These are phyloP conservation scores for Ephemerocybe angulata DNA, from an alignment of 768 basidiomycete species.

Conservation along the genomic window DNA sequence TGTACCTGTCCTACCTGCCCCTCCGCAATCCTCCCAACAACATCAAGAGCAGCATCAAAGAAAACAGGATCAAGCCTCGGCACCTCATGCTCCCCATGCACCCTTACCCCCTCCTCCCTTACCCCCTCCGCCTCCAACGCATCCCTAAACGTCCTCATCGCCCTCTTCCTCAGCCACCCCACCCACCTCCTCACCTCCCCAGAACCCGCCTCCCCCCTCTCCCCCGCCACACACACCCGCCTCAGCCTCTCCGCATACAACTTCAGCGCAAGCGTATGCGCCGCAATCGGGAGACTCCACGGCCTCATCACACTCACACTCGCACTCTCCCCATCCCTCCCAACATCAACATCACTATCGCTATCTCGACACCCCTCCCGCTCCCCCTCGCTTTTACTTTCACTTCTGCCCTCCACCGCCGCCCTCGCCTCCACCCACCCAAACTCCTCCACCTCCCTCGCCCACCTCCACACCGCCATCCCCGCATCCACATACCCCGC, in stretches of 20 bases:
- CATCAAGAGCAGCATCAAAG: slow-evolving; percentile 57
- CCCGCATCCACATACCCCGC: slow-evolving; percentile 50
- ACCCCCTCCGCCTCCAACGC: slow-evolving; percentile 9
- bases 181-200: neutral
- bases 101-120: neutral
- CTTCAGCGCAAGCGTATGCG: slow-evolving; percentile 72
- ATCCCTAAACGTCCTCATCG: neutral
- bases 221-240: slow-evolving; percentile 17
- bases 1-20: slow-evolving; percentile 5
- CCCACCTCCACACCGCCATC: slow-evolving; percentile 63
- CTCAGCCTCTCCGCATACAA: slow-evolving; percentile 49
- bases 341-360: too few relatives aligned
- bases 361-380: too few relatives aligned
- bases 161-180: neutral
- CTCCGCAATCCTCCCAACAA: slow-evolving; percentile 28
- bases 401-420: too few relatives aligned
- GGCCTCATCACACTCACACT: slow-evolving; percentile 23
- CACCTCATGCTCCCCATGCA: slow-evolving; percentile 22
- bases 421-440: slow-evolving; percentile 44
- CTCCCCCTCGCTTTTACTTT: too few relatives aligned
- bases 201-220: slow-evolving; percentile 7
- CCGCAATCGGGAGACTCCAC: slow-evolving; percentile 64
- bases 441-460: slow-evolving; percentile 51
- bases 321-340: neutral
- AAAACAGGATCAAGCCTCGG: slow-evolving; percentile 60